These are phyloP conservation scores for Termitomyces sp. DNA, from an alignment of 768 basidiomycete species.

Conservation along the genomic window DNA sequence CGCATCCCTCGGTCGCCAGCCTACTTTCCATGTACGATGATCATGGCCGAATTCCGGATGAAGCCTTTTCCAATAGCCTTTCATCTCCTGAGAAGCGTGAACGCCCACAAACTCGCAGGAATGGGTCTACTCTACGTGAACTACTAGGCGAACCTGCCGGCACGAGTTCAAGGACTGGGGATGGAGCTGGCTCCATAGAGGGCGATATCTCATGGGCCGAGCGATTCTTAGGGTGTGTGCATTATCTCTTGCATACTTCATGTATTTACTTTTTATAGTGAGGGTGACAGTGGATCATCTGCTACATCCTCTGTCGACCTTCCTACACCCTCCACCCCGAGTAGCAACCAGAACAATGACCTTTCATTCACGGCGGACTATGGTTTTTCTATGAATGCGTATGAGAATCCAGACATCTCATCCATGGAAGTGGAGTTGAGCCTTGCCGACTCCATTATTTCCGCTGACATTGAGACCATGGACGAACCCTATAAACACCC, in stretches of 20 bases:
- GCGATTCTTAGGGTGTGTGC: constrained; percentile 54
- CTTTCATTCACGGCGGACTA: constrained; percentile 39
- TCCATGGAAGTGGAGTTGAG: constrained; percentile 77
- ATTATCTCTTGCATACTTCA: not conserved
- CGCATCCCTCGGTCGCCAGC: constrained; percentile 76
- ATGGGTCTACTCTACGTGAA: constrained; percentile 70
- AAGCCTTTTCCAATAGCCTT: constrained; percentile 62
- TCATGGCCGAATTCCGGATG: constrained; percentile 53
- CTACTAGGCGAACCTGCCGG: constrained; percentile 53
- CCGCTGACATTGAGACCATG: constrained; percentile 17
- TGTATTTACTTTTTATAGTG: constrained; percentile 25
- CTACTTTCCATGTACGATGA: constrained; percentile 71
- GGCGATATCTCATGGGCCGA: constrained; percentile 87
- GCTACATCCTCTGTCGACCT: constrained; percentile 44
- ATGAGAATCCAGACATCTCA: constrained; percentile 51
- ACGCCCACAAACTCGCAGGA: constrained; percentile 50
- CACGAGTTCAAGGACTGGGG: constrained; percentile 17
- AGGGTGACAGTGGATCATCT: constrained; percentile 36
- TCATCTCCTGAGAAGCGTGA: constrained; percentile 34
- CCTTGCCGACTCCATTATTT: constrained; percentile 34
- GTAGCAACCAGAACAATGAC: constrained; percentile 29
- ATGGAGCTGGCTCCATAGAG: constrained; percentile 36
- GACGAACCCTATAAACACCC: constrained; percentile 26
- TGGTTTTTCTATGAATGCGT: constrained; percentile 36
- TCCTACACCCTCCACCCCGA: constrained; percentile 44